phyloP scores from a whole-genome alignment of 2,329 filamentous ascomycete species.

The Fusarium sp. region DNA sequence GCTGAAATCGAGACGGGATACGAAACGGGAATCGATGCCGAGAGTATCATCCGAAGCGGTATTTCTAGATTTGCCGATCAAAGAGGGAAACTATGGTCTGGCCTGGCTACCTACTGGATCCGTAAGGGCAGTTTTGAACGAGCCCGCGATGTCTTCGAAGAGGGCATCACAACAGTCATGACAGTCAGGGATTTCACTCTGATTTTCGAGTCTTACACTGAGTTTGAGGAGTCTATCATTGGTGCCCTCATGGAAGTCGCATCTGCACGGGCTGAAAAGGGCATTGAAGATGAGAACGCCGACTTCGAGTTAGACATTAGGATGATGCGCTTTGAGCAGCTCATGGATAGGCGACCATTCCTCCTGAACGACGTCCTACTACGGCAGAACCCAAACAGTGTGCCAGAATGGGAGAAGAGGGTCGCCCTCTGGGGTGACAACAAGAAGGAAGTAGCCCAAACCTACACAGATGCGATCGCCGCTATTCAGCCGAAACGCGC shows the following conservation, averaged over 20 bases:
- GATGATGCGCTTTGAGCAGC: conserved; percentile 97
- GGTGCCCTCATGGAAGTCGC: conserved; percentile 91
- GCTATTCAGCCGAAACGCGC: conserved; percentile 96
- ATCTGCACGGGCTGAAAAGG: conserved; percentile 82
- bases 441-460: conserved; percentile 89
- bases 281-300: conserved; percentile 81
- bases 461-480: conserved; percentile 93
- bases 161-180: conserved; percentile 98
- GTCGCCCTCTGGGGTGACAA: conserved; percentile 97
- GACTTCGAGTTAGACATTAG: conserved; percentile 96
- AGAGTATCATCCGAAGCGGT: conserved; percentile 92
- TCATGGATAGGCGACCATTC: conserved; percentile 97
- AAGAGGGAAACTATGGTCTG: conserved; percentile 93
- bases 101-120: conserved; percentile 96
- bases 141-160: conserved; percentile 93
- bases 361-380: conserved; percentile 95
- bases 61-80: conserved; percentile 93
- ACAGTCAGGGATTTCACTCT: conserved; percentile 97
- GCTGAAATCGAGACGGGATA: conserved; percentile 85
- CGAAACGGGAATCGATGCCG: conserved; percentile 88
- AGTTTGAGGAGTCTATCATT: conserved; percentile 97
- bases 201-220: conserved; percentile 94
- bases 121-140: conserved; percentile 92
- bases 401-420: conserved; percentile 96
- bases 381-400: conserved; percentile 95